phyloP scores from a whole-genome alignment of 257 asterid species.

The Lycium barbarum region DNA sequence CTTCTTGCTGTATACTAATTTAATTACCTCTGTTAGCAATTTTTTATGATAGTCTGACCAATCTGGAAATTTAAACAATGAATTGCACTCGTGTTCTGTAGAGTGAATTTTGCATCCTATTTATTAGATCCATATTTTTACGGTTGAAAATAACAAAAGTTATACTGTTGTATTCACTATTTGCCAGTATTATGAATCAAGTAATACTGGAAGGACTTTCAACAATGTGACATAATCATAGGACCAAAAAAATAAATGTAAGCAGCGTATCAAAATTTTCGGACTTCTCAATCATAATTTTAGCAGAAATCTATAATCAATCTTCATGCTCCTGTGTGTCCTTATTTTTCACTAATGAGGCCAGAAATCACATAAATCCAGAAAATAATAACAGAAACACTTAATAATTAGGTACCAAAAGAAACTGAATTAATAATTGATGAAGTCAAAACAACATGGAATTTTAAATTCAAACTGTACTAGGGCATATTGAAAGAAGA shows the following conservation, averaged over 20 bases:
- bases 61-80: neutral
- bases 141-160: no score
- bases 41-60: no score
- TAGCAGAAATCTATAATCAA: neutral
- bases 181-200: neutral
- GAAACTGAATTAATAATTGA: neutral
- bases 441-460: neutral
- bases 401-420: neutral
- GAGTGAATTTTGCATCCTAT: neutral
- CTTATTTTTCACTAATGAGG: neutral
- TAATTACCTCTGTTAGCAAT: no score
- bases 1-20: no score
- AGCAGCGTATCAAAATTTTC: neutral
- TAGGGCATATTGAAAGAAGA: neutral
- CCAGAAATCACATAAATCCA: neutral
- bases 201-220: neutral
- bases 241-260: neutral
- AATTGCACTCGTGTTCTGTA: no score
- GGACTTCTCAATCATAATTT: neutral
- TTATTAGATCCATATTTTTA: no score
- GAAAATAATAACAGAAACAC: neutral
- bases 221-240: neutral
- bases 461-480: neutral
- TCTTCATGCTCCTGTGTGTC: neutral
- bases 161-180: no score